phyloP scores from a whole-genome alignment of 768 basidiomycete genomes.

The Boletales sp. region DNA sequence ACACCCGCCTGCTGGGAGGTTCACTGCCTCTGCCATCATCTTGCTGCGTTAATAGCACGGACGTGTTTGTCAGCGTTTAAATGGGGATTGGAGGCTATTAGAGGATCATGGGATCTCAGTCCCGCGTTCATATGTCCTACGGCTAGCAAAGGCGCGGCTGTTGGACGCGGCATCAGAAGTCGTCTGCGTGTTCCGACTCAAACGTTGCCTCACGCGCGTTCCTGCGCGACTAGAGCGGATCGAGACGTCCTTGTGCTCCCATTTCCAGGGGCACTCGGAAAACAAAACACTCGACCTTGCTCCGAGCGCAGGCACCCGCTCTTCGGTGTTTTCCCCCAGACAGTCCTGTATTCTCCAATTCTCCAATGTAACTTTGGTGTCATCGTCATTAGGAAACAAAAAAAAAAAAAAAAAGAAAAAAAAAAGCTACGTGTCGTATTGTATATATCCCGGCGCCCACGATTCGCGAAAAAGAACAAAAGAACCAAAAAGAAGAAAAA shows the following conservation, averaged over 20 bases:
- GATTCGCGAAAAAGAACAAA: slow-evolving; percentile 12
- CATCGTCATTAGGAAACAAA: slow-evolving; percentile 26
- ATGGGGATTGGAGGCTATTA: slow-evolving; percentile 8
- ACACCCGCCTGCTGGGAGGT: background rate
- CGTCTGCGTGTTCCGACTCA: too few relatives aligned
- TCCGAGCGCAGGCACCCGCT: slow-evolving; percentile 14
- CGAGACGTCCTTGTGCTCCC: slow-evolving; percentile 3
- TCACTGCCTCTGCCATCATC: slow-evolving; percentile 1
- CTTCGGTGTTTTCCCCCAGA: slow-evolving; percentile 11
- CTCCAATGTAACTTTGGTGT: slow-evolving; percentile 6
- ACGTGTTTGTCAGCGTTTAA: slow-evolving; percentile 2
- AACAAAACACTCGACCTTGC: background rate
- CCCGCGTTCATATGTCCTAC: slow-evolving; percentile 1
- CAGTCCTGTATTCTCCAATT: slow-evolving; percentile 12
- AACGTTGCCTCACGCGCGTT: too few relatives aligned
- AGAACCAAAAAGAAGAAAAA: slow-evolving; percentile 11
- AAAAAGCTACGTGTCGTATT: slow-evolving; percentile 23
- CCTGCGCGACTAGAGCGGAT: slow-evolving; percentile 19
- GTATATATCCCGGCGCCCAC: slow-evolving; percentile 27
- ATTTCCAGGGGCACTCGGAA: background rate
- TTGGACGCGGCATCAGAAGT: too few relatives aligned
- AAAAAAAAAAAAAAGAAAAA: background rate
- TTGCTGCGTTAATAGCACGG: slow-evolving; percentile 5
- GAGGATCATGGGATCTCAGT: background rate
- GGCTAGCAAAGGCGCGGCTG: too few relatives aligned